phyloP scores from a whole-genome alignment of 2,329 filamentous ascomycete genomes.

The Penicillium sp. region DNA sequence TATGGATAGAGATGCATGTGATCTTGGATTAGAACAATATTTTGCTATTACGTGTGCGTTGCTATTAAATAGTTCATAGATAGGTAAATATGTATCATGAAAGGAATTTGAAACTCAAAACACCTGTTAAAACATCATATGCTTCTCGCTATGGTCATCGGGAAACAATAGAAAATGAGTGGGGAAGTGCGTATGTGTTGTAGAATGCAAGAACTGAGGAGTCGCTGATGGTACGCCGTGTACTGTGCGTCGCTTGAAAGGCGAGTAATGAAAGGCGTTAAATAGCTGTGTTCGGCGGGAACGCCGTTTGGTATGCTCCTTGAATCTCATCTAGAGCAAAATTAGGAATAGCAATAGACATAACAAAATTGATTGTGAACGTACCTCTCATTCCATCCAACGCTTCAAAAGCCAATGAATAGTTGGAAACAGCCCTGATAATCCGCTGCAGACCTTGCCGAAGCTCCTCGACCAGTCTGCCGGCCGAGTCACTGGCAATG shows the following conservation, averaged over 20 bases:
- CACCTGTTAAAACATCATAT: not conserved
- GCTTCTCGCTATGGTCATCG: not conserved
- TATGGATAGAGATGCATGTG: not conserved
- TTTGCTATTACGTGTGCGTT: not conserved
- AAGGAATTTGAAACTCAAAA: not conserved
- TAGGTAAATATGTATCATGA: not conserved
- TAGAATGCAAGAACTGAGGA: not conserved
- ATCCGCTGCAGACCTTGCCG: conserved; percentile 40
- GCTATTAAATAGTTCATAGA: not conserved
- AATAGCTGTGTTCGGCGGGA: conserved; percentile 22
- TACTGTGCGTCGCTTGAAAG: not conserved
- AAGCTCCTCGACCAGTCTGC: conserved; percentile 38
- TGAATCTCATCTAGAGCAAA: conserved; percentile 40
- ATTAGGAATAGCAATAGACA: conserved; percentile 5
- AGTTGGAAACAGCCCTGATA: conserved; percentile 40
- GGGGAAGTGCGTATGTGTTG: not conserved
- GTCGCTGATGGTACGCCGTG: not conserved
- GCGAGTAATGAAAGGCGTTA: conserved; percentile 9
- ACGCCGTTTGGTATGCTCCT: conserved; percentile 45
- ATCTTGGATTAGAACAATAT: not conserved
- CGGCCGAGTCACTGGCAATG: conserved; percentile 23
- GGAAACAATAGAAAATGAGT: not conserved
- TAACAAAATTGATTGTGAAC: not conserved
- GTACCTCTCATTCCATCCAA: conserved; percentile 47
- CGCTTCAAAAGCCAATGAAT: conserved; percentile 45